Base-by-base conservation (phyloP, 208 protist species). In the Novymonas esmeraldas region DNA sequence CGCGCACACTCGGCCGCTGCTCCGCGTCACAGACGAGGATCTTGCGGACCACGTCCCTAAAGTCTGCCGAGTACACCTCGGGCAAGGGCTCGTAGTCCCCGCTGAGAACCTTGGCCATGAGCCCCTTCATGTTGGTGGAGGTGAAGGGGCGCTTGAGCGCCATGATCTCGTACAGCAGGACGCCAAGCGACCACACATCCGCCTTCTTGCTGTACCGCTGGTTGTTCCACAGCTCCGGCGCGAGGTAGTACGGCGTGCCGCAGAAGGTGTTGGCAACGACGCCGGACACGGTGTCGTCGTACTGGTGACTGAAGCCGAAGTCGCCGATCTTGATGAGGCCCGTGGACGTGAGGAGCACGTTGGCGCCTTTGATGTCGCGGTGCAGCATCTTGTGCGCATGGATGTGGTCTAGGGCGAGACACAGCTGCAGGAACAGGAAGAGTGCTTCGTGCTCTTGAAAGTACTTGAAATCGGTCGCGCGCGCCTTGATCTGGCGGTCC, bases 321-420 rank as follows among this genome's bases (percentile, higher is more conserved):
- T 97, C 93, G 18, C 87, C 91, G 22, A 97, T 82, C 64, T 97
- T 97, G 46, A 95, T 90, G 46, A 95, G 70, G 0, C 93, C 93
- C 2, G 83, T 90, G 20, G 87, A 90, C 2, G 89, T 95, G 20
- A 97, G 79, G 24, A 97, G 77, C 29, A 96, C 75, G 56, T 97
- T 97, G 10, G 87, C 93, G 2, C 77, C 83, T 50, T 97, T 97
- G 68, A 97, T 93, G 59, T 97, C 93, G 14, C 93, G 86, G 58
- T 97, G 93, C 28, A 96, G 71, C 80, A 98, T 94, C 62, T 94
- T 92, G 71, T 95, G 81, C 6, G 51, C 48, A 61, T 98, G 95
- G n/a, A 98, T 90, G 55, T 98, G 86, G 54, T 94, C 81, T 28
- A 98, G 60, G 11, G 82, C 87, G 33, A 93, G 79, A 20, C 84